phyloP scores from a whole-genome alignment of 306 rosid species.

The Crataegus laevigata region DNA sequence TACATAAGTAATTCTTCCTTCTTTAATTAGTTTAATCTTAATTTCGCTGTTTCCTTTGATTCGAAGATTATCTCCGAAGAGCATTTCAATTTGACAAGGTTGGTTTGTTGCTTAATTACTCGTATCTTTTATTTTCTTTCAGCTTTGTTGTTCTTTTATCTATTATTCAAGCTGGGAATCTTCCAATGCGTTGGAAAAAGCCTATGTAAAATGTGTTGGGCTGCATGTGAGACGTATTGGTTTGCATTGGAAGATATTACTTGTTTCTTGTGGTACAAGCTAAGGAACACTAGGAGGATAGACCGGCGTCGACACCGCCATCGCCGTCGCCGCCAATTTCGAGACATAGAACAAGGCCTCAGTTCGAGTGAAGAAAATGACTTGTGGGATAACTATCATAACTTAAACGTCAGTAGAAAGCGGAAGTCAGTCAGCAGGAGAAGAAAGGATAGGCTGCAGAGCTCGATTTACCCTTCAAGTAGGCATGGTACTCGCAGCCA shows the following conservation, averaged over 20 bases:
- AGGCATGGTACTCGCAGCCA: neutral
- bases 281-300: conserved; percentile 37
- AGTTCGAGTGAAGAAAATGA: conserved; percentile 24
- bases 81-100: neutral
- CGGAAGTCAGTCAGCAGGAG: conserved; percentile 9
- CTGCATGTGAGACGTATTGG: conserved; percentile 36
- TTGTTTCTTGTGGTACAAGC: conserved; percentile 38
- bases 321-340: neutral
- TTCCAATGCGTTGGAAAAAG: conserved; percentile 46
- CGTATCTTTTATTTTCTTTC: neutral
- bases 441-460: conserved; percentile 7
- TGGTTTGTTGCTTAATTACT: neutral
- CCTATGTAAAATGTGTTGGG: conserved; percentile 45
- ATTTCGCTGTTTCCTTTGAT: neutral
- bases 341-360: conserved; percentile 34
- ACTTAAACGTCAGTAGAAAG: conserved; percentile 8
- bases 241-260: conserved; percentile 28
- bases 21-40: neutral
- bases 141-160: conserved; percentile 28
- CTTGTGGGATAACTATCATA: neutral
- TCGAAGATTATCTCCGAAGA: neutral
- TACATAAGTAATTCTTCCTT: neutral
- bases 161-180: conserved; percentile 43
- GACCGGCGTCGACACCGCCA: conserved; percentile 13
- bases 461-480: neutral